These are phyloP conservation scores for Chytridiales sp. DNA, from an alignment of 371 early-diverging fungal species.

Conservation along the genomic window DNA sequence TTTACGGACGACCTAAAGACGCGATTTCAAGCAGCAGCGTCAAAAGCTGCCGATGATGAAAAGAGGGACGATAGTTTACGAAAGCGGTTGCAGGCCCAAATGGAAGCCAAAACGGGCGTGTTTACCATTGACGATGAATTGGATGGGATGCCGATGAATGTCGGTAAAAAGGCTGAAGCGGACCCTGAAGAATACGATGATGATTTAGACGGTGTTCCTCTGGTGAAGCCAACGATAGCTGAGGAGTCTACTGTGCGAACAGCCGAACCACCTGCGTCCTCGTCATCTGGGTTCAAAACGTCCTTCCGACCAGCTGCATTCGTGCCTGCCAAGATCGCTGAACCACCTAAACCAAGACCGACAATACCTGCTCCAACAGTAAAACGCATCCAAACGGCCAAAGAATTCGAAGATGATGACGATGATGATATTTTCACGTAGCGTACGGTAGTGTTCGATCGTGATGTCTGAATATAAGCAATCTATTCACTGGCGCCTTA, in stretches of 20 bases:
- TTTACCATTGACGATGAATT: conserved; percentile 29
- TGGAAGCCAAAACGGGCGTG: conserved; percentile 32
- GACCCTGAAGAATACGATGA: neutral
- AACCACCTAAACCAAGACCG: neutral
- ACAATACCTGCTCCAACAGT: neutral
- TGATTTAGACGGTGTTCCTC: neutral
- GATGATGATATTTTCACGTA: conserved; percentile 14
- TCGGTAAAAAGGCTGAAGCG: neutral
- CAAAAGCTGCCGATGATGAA: conserved; percentile 7
- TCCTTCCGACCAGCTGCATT: neutral
- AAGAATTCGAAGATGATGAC: neutral
- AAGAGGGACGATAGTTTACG: conserved; percentile 5
- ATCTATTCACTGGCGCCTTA: no score
- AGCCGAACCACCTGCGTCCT: neutral
- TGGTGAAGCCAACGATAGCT: conserved; percentile 6
- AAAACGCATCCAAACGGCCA: neutral
- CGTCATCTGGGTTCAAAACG: neutral
- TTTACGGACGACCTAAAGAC: conserved; percentile 49
- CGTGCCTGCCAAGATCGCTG: neutral
- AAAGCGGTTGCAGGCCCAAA: conserved; percentile 7
- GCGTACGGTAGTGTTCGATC: no score
- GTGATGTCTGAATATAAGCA: no score
- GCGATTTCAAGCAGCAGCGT: conserved; percentile 38
- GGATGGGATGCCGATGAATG: conserved; percentile 31
- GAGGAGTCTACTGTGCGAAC: neutral